Evolutionary conservation across 139 green algal species (phyloP).

Genomic region (Diplosphaera chodatii): DNA sequence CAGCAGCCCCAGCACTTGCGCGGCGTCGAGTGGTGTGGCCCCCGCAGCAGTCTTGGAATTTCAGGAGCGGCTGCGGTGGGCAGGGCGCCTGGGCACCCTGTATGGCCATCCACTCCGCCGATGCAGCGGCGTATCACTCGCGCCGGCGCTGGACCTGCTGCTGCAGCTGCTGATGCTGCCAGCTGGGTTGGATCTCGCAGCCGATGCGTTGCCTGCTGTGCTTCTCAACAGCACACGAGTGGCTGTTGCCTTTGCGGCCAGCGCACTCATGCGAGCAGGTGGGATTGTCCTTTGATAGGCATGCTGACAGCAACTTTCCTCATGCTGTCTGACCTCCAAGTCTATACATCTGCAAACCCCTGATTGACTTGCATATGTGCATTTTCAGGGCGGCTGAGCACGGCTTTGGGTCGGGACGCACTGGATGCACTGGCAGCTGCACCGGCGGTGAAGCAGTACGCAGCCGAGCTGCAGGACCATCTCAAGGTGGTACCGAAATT

Average conservation of each 20-base stretch:
- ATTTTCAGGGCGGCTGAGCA: slow-evolving; percentile 5
- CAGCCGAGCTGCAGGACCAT: background rate
- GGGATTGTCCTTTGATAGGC: too few relatives aligned
- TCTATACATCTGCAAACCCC: too few relatives aligned
- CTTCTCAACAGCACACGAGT: background rate
- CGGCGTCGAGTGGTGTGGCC: too few relatives aligned
- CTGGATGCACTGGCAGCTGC: background rate
- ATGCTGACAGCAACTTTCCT: too few relatives aligned
- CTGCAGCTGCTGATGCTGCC: slow-evolving; percentile 34
- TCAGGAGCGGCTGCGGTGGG: too few relatives aligned
- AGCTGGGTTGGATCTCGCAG: background rate
- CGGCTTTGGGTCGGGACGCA: background rate
- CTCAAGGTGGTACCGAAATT: background rate
- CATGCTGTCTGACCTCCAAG: too few relatives aligned
- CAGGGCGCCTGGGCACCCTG: background rate
- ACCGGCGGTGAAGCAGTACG: slow-evolving; percentile 4
- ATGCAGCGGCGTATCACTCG: background rate
- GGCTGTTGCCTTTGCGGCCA: slow-evolving; percentile 2
- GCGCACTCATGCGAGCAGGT: slow-evolving; percentile 1
- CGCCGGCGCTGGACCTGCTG: slow-evolving; percentile 38
- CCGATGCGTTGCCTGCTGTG: slow-evolving; percentile 6
- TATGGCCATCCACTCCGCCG: background rate
- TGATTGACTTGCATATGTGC: too few relatives aligned
- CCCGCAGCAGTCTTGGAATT: background rate
- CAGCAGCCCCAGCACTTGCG: slow-evolving; percentile 6